Base-by-base conservation (phyloP, 345 rosid species). In the Salix suchowensis region DNA sequence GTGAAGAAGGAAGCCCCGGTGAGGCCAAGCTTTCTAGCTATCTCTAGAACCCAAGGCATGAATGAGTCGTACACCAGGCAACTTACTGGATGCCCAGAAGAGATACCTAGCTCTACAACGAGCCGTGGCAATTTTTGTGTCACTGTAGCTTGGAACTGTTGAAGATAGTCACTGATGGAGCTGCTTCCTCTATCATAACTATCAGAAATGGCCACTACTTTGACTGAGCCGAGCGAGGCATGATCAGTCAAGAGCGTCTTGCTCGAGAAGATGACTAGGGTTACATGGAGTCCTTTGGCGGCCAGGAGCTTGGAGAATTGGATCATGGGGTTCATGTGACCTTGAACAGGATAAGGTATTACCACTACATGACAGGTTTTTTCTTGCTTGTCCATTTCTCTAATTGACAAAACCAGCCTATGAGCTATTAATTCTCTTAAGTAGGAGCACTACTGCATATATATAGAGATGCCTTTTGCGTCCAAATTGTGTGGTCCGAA, bases 271-370 rank as follows among this genome's bases (percentile, higher is more conserved):
- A 50, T 46, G 78, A 85, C 30, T 8, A 86, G 67, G 30, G 88
- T 88, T 71, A 82, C 75, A 24, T 79, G 86, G 16, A 84, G 79
- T 69, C 91, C 88, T 72, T 88, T 87, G 4, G 85, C 82, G 55
- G 79, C 89, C 70, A 90, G 79, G 48, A 87, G 86, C 70, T 87
- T 87, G 76, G 85, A 87, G 83, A 88, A 87, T n/a, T 90, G 89
- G 37, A 86, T 77, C 83, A 87, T 68, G 28, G 94, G 94, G 71
- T 85, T 88, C 36, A 90, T 55, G 86, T 88, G 91, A 69, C 94
- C 90, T 81, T 88, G 94, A 12, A 28, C 74, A 7, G 89, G 85
- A 68, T 73, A 85, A 11, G 90, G 80, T 52, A 87, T 37, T 24
- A 85, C 87, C 19, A 86, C 30, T 21, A 84, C 79, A 72, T 78